phyloP scores from a whole-genome alignment of 2,329 filamentous ascomycete species.

The Aspergillus terreus region DNA sequence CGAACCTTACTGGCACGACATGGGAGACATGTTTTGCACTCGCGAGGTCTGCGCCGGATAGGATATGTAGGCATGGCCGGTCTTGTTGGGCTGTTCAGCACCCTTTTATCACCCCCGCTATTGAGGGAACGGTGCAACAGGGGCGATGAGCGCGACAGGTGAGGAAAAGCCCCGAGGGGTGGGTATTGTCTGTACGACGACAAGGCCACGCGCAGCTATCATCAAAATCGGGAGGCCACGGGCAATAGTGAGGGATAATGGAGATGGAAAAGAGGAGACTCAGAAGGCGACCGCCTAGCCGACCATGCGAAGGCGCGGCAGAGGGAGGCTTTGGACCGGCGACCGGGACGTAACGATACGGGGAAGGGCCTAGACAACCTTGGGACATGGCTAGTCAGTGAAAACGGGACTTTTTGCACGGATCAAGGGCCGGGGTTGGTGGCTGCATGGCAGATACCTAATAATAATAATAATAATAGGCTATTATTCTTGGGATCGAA shows the following conservation, averaged over 20 bases:
- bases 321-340: neutral
- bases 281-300: neutral
- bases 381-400: neutral
- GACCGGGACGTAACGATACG: neutral
- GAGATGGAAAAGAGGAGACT: neutral
- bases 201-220: neutral
- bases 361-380: neutral
- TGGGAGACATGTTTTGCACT: conserved; percentile 46
- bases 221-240: neutral
- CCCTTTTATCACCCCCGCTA: conserved; percentile 16
- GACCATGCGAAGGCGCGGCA: neutral
- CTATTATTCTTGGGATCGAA: neutral
- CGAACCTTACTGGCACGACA: conserved; percentile 51
- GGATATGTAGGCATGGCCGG: conserved; percentile 30
- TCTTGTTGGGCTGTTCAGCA: neutral
- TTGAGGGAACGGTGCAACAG: conserved; percentile 7
- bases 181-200: conserved; percentile 2
- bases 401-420: neutral
- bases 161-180: neutral
- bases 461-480: conserved; percentile 1
- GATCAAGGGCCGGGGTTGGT: neutral
- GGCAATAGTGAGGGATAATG: neutral
- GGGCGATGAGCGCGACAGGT: neutral
- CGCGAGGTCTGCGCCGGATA: conserved; percentile 33
- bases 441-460: neutral